phyloP scores from a whole-genome alignment of 202 grass and related monocot genomes.

The Schoenoplectus triqueter region DNA sequence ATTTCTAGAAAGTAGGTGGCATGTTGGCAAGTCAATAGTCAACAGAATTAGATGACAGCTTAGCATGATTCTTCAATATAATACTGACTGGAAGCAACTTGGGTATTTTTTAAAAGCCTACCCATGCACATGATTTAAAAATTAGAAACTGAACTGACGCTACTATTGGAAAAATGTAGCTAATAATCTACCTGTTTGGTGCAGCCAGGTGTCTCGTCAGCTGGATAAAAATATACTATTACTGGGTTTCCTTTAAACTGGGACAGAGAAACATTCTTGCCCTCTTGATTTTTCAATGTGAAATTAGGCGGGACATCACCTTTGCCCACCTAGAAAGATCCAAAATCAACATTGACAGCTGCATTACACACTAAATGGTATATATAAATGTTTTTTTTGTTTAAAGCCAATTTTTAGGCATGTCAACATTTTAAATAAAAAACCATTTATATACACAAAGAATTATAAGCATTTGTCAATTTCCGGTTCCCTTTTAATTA shows the following conservation, averaged over 20 bases:
- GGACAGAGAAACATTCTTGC: constrained; percentile 72
- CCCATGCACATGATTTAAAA: not conserved
- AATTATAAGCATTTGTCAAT: too few species aligned
- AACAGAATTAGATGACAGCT: not conserved
- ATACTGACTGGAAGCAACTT: not conserved
- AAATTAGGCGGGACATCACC: constrained; percentile 69
- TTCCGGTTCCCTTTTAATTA: too few species aligned
- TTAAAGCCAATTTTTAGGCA: too few species aligned
- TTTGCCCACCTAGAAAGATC: constrained; percentile 61
- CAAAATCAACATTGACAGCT: constrained; percentile 10
- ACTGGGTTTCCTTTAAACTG: constrained; percentile 93
- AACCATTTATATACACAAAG: too few species aligned
- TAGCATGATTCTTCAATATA: constrained; percentile 5
- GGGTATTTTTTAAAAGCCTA: not conserved
- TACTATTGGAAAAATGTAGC: constrained; percentile 15
- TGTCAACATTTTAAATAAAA: too few species aligned
- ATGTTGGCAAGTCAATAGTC: not conserved
- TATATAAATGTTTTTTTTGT: not conserved
- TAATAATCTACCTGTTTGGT: constrained; percentile 70
- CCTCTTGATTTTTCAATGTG: constrained; percentile 82
- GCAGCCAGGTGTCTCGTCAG: constrained; percentile 88
- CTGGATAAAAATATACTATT: constrained; percentile 94
- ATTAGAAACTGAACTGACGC: constrained; percentile 2
- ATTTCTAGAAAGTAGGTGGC: not conserved
- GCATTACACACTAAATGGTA: not conserved